Percentiles rank a stretch among this genome's conserved stretches.
phyloP scores from a whole-genome alignment of 2,329 filamentous ascomycete species.

The Fusarium chaquense region DNA sequence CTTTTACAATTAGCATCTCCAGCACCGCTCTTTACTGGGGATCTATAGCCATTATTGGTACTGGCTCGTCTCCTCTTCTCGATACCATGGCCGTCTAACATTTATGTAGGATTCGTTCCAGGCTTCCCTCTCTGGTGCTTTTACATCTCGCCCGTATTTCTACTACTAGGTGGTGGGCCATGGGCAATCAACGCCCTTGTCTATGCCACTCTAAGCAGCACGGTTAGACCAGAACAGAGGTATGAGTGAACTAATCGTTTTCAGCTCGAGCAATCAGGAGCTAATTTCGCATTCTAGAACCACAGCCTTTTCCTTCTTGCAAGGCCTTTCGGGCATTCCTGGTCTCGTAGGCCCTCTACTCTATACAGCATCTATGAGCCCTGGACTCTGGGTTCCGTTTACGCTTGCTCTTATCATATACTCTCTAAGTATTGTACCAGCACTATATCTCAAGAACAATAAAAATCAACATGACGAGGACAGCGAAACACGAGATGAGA shows the following conservation, averaged over 20 bases:
- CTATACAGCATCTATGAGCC: not conserved
- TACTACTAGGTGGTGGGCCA: slow-evolving; percentile 1
- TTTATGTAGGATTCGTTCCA: not conserved
- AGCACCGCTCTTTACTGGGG: slow-evolving; percentile 9
- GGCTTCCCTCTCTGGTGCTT: slow-evolving; percentile 3
- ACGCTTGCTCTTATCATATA: not conserved
- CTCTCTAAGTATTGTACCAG: not conserved
- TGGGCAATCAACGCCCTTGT: not conserved
- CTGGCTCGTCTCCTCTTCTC: not conserved
- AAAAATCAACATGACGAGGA: not conserved
- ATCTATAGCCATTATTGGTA: slow-evolving; percentile 1
- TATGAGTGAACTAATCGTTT: rapidly evolving
- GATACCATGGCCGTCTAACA: not conserved
- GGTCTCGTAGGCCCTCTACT: not conserved
- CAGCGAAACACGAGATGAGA: not conserved
- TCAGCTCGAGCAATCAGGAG: not conserved
- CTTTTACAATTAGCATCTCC: not conserved
- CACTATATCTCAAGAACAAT: not conserved
- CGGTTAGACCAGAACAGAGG: slow-evolving; percentile 14
- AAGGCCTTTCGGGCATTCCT: not conserved
- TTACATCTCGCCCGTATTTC: slow-evolving; percentile 4
- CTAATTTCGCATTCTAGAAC: not conserved
- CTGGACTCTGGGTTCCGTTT: not conserved
- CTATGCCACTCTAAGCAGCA: not conserved
- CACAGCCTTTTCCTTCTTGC: slow-evolving; percentile 4